Evolutionary conservation across 495 filamentous ascomycete genomes (phyloP).

Genomic region (Bacidia gigantensis): DNA sequence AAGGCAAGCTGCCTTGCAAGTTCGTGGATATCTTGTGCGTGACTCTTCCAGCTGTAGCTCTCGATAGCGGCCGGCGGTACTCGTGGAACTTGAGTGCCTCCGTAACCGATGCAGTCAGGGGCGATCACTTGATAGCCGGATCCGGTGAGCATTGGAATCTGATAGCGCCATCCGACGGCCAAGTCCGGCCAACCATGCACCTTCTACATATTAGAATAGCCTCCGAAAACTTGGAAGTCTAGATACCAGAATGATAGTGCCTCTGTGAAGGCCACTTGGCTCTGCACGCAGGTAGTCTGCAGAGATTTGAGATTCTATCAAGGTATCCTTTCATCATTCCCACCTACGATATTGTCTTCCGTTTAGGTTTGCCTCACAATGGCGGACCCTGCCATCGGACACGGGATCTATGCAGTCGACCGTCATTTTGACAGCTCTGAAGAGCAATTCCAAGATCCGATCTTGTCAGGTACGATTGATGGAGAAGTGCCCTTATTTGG

Average conservation of each 20-base stretch:
- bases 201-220: conserved; percentile 18
- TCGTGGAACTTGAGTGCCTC: conserved; percentile 51
- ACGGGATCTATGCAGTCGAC: conserved; percentile 47
- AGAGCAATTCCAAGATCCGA: not conserved
- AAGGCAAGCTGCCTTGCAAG: conserved; percentile 46
- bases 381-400: conserved; percentile 47
- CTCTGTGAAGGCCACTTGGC: conserved; percentile 36
- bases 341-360: conserved; percentile 47
- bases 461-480: not conserved
- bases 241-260: conserved; percentile 49
- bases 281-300: conserved; percentile 52
- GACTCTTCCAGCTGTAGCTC: conserved; percentile 54
- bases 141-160: conserved; percentile 63
- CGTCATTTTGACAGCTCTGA: conserved; percentile 22
- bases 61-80: conserved; percentile 34
- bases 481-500: too few relatives aligned
- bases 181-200: conserved; percentile 58
- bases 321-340: not conserved
- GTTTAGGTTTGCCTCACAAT: conserved; percentile 45
- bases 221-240: not conserved
- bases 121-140: conserved; percentile 58
- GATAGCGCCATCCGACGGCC: conserved; percentile 62
- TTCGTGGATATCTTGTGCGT: conserved; percentile 55
- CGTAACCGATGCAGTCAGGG: conserved; percentile 72
- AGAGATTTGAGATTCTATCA: not conserved